phyloP scores from a whole-genome alignment of 1,284 basidiomycete genomes.

The Cystobasidiaceae sp. region DNA sequence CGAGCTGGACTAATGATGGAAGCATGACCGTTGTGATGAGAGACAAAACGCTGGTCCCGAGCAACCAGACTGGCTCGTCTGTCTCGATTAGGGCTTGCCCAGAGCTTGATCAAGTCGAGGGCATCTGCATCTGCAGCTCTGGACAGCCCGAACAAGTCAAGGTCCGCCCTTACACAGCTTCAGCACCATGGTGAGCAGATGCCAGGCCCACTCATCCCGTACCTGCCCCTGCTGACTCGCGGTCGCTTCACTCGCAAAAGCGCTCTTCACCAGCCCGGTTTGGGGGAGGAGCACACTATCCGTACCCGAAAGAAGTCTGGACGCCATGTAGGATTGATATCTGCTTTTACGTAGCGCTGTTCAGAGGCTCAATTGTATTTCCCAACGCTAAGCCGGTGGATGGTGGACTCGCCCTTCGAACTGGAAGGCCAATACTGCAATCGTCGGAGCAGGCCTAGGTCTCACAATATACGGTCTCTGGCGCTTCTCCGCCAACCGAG shows the following conservation, averaged over 20 bases:
- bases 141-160: no score
- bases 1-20: not conserved
- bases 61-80: no score
- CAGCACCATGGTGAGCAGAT: constrained; percentile 16
- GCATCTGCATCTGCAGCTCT: no score
- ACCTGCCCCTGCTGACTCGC: not conserved
- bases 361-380: no score
- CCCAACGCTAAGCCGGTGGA: constrained; percentile 45
- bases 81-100: no score
- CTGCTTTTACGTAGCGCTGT: no score
- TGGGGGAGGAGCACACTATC: constrained; percentile 51
- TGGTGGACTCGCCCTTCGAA: constrained; percentile 57
- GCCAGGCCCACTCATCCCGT: not conserved
- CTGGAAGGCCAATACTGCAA: constrained; percentile 53
- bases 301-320: constrained; percentile 58
- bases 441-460: constrained; percentile 50
- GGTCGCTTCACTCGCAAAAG: constrained; percentile 50
- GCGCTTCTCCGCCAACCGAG: constrained; percentile 51
- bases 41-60: no score
- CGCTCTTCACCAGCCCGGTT: constrained; percentile 53
- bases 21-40: constrained; percentile 16
- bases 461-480: constrained; percentile 52
- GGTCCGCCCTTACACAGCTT: not conserved
- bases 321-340: constrained; percentile 49
- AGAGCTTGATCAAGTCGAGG: no score